phyloP scores from a whole-genome alignment of 805 yeast genomes.

The Wickerhamomyces bisporus region DNA sequence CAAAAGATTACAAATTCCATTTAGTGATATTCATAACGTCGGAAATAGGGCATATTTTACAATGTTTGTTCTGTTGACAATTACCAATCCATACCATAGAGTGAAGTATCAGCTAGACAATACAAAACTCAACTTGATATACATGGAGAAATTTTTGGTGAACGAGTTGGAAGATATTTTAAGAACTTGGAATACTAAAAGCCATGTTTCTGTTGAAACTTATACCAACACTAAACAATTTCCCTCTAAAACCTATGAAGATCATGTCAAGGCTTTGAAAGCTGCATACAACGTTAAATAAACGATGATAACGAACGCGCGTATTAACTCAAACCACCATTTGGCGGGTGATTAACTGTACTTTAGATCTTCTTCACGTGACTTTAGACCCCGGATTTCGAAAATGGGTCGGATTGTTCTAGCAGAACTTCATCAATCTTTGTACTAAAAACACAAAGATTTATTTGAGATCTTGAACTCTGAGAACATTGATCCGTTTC shows the following conservation, averaged over 20 bases:
- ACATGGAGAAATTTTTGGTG: constrained; percentile 10
- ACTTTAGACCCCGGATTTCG: too few relatives aligned
- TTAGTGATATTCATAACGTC: constrained; percentile 9
- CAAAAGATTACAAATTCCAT: constrained; percentile 13
- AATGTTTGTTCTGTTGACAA: constrained; percentile 9
- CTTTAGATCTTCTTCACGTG: too few relatives aligned
- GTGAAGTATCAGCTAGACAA: constrained; percentile 12
- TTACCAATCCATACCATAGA: constrained; percentile 17
- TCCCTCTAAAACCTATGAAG: background rate
- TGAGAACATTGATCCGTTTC: too few relatives aligned
- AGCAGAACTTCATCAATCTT: too few relatives aligned
- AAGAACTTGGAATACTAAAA: constrained; percentile 26
- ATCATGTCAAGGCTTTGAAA: background rate
- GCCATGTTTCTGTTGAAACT: background rate
- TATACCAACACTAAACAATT: background rate
- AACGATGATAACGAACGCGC: background rate
- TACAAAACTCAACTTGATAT: constrained; percentile 8
- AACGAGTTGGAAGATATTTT: constrained; percentile 4
- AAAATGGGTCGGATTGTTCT: too few relatives aligned
- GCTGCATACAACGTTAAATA: background rate
- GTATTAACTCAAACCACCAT: too few relatives aligned
- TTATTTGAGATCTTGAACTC: too few relatives aligned
- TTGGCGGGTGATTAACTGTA: too few relatives aligned
- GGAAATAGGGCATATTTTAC: constrained; percentile 18
- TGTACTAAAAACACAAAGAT: too few relatives aligned